Conservation (phyloP, 2,329 filamentous ascomycete genomes). For the Aureobasidium sp. region DNA sequence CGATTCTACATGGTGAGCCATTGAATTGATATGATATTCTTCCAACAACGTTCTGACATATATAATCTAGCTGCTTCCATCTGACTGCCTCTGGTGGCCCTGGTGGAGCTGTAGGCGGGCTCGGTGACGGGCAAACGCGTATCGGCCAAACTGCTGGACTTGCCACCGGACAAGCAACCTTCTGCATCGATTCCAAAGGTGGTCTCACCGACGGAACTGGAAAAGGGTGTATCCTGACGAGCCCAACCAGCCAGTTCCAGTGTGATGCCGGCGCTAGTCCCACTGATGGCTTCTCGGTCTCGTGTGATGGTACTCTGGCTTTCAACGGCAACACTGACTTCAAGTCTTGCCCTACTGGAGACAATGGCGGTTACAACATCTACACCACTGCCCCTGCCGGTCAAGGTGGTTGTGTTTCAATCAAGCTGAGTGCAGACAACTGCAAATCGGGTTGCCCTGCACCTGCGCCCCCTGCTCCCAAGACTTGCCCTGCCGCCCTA, state of each 20-base stretch:
- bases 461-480: conserved; percentile 29
- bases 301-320: conserved; percentile 43
- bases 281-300: conserved; percentile 49
- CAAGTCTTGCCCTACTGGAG: conserved; percentile 53
- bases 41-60: not conserved
- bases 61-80: conserved; percentile 39
- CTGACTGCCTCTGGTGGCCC: conserved; percentile 42
- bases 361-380: conserved; percentile 47
- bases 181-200: conserved; percentile 47
- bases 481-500: conserved; percentile 15
- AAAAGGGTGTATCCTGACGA: conserved; percentile 54
- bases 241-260: conserved; percentile 51
- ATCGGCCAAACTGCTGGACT: conserved; percentile 34
- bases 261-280: conserved; percentile 49
- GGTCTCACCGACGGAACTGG: conserved; percentile 49
- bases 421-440: conserved; percentile 38
- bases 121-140: conserved; percentile 54
- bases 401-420: conserved; percentile 42
- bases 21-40: not conserved
- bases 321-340: conserved; percentile 47
- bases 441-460: conserved; percentile 33
- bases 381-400: conserved; percentile 38
- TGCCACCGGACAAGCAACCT: conserved; percentile 35
- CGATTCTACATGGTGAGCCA: conserved; percentile 26
- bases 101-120: conserved; percentile 50